Conservation (phyloP, 805 yeast genomes). For the Yamadazyma sp. region DNA sequence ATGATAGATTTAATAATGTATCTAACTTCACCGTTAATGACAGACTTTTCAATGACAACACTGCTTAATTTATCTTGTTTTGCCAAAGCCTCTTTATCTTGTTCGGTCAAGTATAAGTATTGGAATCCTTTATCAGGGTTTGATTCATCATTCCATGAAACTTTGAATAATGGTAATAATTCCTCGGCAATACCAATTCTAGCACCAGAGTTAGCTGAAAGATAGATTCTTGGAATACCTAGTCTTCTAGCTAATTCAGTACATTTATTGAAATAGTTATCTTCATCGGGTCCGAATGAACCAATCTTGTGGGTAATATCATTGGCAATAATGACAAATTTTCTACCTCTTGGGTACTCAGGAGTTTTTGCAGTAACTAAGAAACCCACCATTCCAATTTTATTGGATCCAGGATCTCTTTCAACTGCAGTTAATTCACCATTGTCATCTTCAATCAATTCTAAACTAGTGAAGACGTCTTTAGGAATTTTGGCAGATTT, state of each 20-base stretch:
- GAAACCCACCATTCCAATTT: constrained; percentile 98
- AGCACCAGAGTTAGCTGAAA: constrained; percentile 99
- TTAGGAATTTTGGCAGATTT: constrained; percentile 60
- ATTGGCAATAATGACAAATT: constrained; percentile 88
- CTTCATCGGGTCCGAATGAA: constrained; percentile 97
- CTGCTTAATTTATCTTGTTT: constrained; percentile 58
- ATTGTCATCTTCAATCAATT: constrained; percentile 79
- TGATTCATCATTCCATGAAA: constrained; percentile 83
- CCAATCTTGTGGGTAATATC: constrained; percentile 98
- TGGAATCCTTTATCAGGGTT: constrained; percentile 84
- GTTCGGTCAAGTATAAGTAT: constrained; percentile 78
- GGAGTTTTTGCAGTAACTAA: constrained; percentile 88
- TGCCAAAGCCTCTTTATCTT: constrained; percentile 54
- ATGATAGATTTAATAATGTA: constrained; percentile 78
- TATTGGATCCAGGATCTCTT: constrained; percentile 95
- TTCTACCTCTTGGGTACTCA: constrained; percentile 95
- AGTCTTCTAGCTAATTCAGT: constrained; percentile 86
- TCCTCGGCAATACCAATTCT: constrained; percentile 98
- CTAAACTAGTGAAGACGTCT: constrained; percentile 74
- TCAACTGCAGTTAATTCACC: constrained; percentile 81
- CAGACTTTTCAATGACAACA: constrained; percentile 73
- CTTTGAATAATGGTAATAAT: constrained; percentile 81
- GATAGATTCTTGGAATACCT: constrained; percentile 93
- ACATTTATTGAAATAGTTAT: constrained; percentile 84
- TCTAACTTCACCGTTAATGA: constrained; percentile 83